Base-by-base conservation (phyloP, 108 stramenopile species). In the Nitzschia sp. region DNA sequence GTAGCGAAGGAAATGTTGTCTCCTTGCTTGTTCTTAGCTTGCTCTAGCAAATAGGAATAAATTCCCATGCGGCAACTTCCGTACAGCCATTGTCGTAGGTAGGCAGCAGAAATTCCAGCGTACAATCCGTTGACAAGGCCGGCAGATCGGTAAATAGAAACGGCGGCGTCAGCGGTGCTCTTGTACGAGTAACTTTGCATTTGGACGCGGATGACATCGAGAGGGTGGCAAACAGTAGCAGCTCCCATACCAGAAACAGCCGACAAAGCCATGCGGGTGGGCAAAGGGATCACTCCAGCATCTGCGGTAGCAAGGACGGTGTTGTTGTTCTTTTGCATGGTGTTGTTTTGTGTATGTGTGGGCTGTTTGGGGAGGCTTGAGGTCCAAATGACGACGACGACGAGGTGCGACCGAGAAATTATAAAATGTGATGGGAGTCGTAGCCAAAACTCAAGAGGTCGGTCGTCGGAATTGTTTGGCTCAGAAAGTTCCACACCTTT, bases 41-140 rank as follows among this genome's bases (percentile, higher is more conserved):
- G 65, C 62, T 86, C 85, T 24, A 86, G 58, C 14, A 83, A 52
- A 57, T 82, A 83, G 43, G 80, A 73, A 58, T 86, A 86, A 51
- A 86, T 83, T 38, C 85, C 85, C 69, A 86, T 86, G 50, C 85
- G 85, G 58, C 81, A 86, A 17, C 74, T 76, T 51, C 85, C 85
- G 52, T 86, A 86, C 37, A 86, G 70, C 80, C 82, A 82, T 69
- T 86, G 85, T 19, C 85, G 81, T 7, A 86, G 57, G 51, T 86
- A 86, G 19, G 85, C 85, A 15, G 85, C 85, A 6, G 78, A 79
- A 48, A 86, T 79, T 7, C 85, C 85, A 2, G 80, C 78, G 53
- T 81, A 86, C 55, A 86, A 42, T 1, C 85, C 85, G 34, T 83
- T 75, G 39, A 62, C 69, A 11, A 86, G 54, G 0, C 85, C 85